These are phyloP conservation scores for Aegilops longissima DNA, from an alignment of 176 grass and related monocot genomes.

Conservation along the genomic window DNA sequence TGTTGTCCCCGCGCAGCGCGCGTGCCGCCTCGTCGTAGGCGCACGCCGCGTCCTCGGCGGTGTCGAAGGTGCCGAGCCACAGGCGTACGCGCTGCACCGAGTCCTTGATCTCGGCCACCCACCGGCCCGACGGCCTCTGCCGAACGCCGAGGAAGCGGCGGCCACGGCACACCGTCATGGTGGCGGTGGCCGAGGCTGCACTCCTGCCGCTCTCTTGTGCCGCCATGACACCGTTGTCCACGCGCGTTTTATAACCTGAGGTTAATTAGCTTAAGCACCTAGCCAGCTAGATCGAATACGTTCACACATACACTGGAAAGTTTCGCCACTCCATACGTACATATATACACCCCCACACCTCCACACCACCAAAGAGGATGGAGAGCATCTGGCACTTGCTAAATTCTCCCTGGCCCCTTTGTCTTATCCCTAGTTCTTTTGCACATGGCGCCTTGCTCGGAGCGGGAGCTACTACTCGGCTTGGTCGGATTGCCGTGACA, in stretches of 20 bases:
- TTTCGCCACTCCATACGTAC: background rate
- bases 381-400: constrained; percentile 31
- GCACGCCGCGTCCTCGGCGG: constrained; percentile 63
- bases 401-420: constrained; percentile 20
- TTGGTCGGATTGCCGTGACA: constrained; percentile 23
- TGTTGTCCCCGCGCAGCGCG: constrained; percentile 43
- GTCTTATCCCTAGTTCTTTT: constrained; percentile 28
- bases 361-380: background rate
- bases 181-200: background rate
- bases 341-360: background rate
- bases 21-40: constrained; percentile 75
- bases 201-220: constrained; percentile 31
- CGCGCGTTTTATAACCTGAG: background rate
- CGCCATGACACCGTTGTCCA: constrained; percentile 12
- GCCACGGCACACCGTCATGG: background rate
- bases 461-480: constrained; percentile 22
- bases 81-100: constrained; percentile 60
- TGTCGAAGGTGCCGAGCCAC: constrained; percentile 88
- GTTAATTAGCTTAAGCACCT: background rate
- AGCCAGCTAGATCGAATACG: background rate
- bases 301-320: background rate
- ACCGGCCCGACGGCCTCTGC: constrained; percentile 60
- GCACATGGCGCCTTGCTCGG: constrained; percentile 1
- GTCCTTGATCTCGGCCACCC: constrained; percentile 74
- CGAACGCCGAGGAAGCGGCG: constrained; percentile 54